A percentile compares a stretch with the other conserved stretches of the same genome.
phyloP scores from a whole-genome alignment of 2,329 filamentous ascomycete genomes.

The Fusarium sororula region DNA sequence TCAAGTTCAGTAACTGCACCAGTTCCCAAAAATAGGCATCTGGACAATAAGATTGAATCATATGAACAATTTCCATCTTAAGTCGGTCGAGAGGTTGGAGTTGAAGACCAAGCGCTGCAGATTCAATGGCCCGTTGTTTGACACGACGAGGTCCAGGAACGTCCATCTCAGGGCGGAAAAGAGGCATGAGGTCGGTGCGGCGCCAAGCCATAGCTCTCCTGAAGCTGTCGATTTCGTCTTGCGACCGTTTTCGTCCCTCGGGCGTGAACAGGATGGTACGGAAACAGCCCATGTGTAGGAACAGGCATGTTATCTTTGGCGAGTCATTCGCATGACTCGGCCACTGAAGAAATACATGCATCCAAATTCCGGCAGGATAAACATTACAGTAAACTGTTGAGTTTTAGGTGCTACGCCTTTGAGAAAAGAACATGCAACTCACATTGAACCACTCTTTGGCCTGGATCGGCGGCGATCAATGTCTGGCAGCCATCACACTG shows the following conservation, averaged over 20 bases:
- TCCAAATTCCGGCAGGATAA: neutral
- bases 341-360: too few relatives aligned
- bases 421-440: too few relatives aligned
- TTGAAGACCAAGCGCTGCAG: too few relatives aligned
- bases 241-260: neutral
- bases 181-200: neutral
- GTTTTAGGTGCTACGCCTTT: too few relatives aligned
- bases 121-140: too few relatives aligned
- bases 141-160: neutral
- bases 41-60: neutral
- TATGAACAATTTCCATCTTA: too few relatives aligned
- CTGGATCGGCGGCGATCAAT: neutral
- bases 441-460: neutral
- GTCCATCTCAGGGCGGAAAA: neutral
- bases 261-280: rapidly evolving
- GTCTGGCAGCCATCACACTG: neutral
- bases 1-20: neutral
- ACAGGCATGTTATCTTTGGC: too few relatives aligned
- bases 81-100: too few relatives aligned
- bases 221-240: neutral
- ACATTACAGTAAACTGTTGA: rapidly evolving
- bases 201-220: neutral
- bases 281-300: neutral
- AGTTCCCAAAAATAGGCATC: neutral
- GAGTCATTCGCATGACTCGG: too few relatives aligned